These are phyloP conservation scores for Porcisia deanei DNA, from an alignment of 208 protist genomes.

Conservation along the genomic window DNA sequence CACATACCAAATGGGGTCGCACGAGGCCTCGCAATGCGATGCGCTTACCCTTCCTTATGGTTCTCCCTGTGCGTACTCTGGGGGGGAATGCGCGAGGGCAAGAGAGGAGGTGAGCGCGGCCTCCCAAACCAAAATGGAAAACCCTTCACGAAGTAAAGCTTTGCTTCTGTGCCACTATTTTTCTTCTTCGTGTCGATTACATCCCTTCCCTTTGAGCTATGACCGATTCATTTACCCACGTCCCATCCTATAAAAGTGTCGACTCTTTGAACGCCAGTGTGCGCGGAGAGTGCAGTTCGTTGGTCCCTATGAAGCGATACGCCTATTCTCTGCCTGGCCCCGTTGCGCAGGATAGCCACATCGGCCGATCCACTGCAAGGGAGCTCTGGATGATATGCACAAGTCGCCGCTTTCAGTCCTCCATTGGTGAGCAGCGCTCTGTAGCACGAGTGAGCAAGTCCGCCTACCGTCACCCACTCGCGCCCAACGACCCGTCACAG, in stretches of 20 bases:
- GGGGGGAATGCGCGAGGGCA: too few species aligned
- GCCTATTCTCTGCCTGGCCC: neutral
- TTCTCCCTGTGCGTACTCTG: neutral
- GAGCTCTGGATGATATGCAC: neutral
- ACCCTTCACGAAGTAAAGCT: neutral
- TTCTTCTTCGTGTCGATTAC: neutral
- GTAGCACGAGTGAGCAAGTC: slow-evolving; percentile 53
- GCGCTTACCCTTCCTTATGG: neutral
- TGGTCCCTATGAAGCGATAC: neutral
- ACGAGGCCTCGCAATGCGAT: too few species aligned
- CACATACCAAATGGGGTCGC: too few species aligned
- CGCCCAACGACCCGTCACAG: slow-evolving; percentile 66
- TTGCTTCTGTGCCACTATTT: neutral
- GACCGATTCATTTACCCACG: too few species aligned
- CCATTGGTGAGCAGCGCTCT: slow-evolving; percentile 49
- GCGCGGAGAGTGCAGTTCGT: too few species aligned
- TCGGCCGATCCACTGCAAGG: neutral
- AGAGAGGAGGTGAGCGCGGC: too few species aligned
- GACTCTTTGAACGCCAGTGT: neutral
- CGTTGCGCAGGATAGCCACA: neutral
- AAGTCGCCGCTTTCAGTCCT: slow-evolving; percentile 41
- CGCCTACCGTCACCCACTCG: slow-evolving; percentile 67
- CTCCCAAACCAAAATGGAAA: too few species aligned
- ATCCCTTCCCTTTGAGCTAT: too few species aligned
- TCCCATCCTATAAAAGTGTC: neutral